phyloP scores from a whole-genome alignment of 2,329 filamentous ascomycete species.

The Botrytis cinerea region DNA sequence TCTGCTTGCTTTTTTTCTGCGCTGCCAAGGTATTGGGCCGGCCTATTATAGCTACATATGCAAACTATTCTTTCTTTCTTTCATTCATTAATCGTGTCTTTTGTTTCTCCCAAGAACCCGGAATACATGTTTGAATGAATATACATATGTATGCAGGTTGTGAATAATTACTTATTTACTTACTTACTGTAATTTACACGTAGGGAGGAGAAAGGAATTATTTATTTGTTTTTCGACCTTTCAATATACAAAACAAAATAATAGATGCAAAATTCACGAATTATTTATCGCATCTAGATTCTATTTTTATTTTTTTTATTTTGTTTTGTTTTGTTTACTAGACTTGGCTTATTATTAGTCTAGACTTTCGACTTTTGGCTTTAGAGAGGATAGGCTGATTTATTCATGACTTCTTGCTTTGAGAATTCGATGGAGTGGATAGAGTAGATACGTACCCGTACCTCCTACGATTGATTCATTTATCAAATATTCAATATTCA shows the following conservation, averaged over 20 bases:
- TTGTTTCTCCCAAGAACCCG: too few species aligned
- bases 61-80: too few species aligned
- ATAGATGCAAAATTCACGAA: too few species aligned
- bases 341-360: neutral
- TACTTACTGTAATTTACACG: too few species aligned
- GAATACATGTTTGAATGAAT: too few species aligned
- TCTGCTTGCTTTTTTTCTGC: neutral
- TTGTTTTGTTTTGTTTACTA: neutral
- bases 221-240: too few species aligned
- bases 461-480: neutral
- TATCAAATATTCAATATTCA: neutral
- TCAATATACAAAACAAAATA: too few species aligned
- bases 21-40: neutral
- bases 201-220: too few species aligned
- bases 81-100: too few species aligned
- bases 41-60: too few species aligned
- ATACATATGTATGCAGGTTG: neutral
- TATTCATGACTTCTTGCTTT: neutral
- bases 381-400: neutral
- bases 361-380: neutral
- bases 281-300: too few species aligned
- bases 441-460: neutral
- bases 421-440: neutral
- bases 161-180: neutral
- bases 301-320: too few species aligned